Evolutionary conservation across 1,284 basidiomycete genomes (phyloP).

Genomic region (Volvariella surrecta): DNA sequence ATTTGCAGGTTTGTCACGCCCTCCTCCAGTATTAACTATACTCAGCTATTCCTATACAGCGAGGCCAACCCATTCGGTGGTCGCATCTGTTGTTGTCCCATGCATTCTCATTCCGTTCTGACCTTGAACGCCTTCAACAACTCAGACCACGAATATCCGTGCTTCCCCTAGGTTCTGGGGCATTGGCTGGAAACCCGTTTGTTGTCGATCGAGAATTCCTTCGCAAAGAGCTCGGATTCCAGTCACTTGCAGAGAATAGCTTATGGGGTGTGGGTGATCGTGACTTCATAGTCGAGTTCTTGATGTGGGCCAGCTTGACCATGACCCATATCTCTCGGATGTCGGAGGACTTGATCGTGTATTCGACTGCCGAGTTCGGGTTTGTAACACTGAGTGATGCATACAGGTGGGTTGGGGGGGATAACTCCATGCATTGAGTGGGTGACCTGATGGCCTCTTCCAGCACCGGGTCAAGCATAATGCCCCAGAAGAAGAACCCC

Average conservation of each 20-base stretch:
- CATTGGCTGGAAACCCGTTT: constrained; percentile 96
- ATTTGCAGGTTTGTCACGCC: constrained; percentile 65
- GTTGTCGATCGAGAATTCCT: constrained; percentile 86
- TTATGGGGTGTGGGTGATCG: constrained; percentile 94
- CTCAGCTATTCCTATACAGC: constrained; percentile 35
- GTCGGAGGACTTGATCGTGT: constrained; percentile 95
- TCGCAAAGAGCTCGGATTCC: constrained; percentile 78
- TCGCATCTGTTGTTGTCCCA: constrained; percentile 94
- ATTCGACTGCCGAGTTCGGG: constrained; percentile 95
- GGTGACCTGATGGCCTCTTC: constrained; percentile 1
- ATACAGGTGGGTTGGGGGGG: constrained; percentile 78
- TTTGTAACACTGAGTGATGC: constrained; percentile 94
- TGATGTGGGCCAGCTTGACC: constrained; percentile 92
- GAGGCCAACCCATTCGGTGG: constrained; percentile 98
- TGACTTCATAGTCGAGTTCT: constrained; percentile 94
- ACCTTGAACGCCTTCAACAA: constrained; percentile 82
- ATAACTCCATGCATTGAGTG: not conserved
- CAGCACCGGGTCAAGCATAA: constrained; percentile 97
- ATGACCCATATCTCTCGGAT: constrained; percentile 93
- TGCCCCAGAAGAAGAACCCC: constrained; percentile 99
- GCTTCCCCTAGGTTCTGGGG: constrained; percentile 89
- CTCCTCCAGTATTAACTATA: constrained; percentile 4
- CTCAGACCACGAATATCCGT: constrained; percentile 86
- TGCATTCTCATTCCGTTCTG: constrained; percentile 84
- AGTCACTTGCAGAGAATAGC: constrained; percentile 84